Percentiles rank a stretch among this genome's conserved stretches.
phyloP scores from a whole-genome alignment of 306 rosid species.

The Vicia villosa region DNA sequence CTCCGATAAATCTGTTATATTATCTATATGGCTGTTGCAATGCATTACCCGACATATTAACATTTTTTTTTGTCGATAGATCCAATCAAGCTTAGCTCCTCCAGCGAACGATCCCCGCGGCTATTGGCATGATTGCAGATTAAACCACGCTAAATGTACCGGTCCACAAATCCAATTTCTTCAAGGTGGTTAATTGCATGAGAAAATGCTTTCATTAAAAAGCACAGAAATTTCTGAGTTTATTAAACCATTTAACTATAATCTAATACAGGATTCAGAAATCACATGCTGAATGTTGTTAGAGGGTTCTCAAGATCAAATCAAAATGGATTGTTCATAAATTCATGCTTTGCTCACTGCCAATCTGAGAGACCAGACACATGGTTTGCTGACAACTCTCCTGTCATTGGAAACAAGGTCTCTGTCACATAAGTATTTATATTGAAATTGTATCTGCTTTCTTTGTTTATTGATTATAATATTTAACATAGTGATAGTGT shows the following conservation, averaged over 20 bases:
- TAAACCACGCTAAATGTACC: slow-evolving; percentile 67
- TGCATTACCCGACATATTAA: slow-evolving; percentile 1
- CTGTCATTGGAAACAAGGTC: slow-evolving; percentile 73
- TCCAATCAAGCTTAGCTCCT: slow-evolving; percentile 85
- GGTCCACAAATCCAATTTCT: slow-evolving; percentile 66
- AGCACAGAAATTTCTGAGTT: not conserved
- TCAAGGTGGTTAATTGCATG: slow-evolving; percentile 62
- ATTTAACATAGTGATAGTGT: not conserved
- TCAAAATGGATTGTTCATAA: slow-evolving; percentile 81
- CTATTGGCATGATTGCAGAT: slow-evolving; percentile 77
- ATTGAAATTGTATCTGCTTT: not conserved
- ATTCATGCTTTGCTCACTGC: slow-evolving; percentile 94
- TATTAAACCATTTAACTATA: slow-evolving; percentile 11
- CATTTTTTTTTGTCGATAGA: slow-evolving; percentile 50
- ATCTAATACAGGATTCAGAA: slow-evolving; percentile 69
- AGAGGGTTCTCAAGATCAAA: slow-evolving; percentile 57
- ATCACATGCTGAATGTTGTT: slow-evolving; percentile 69
- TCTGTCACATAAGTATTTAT: slow-evolving; percentile 13
- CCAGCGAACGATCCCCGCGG: slow-evolving; percentile 79
- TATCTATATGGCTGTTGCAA: not conserved
- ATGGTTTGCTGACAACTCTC: slow-evolving; percentile 88
- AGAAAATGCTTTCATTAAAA: slow-evolving; percentile 31
- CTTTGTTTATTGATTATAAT: not conserved
- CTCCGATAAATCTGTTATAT: not conserved
- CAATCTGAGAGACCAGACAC: slow-evolving; percentile 92